Evolutionary conservation across 2,329 filamentous ascomycete genomes (phyloP).

Genomic region (Ceratocystis colombiana): DNA sequence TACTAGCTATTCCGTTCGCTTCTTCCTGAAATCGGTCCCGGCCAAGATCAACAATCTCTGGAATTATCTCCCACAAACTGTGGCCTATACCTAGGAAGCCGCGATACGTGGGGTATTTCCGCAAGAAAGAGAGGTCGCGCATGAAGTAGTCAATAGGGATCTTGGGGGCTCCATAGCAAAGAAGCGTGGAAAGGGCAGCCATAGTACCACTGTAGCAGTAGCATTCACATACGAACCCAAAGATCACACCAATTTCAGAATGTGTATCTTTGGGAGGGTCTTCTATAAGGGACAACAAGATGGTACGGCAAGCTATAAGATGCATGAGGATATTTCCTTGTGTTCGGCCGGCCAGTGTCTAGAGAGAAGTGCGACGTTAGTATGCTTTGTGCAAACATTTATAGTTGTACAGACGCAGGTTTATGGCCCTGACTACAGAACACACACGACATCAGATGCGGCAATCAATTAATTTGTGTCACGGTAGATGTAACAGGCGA

Average conservation of each 20-base stretch:
- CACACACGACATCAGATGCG: too few relatives aligned
- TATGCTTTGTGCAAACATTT: neutral
- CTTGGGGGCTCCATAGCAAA: conserved; percentile 9
- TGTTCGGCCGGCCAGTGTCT: conserved; percentile 21
- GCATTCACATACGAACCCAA: conserved; percentile 24
- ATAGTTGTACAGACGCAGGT: neutral
- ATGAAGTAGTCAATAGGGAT: conserved; percentile 23
- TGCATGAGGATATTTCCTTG: conserved; percentile 23
- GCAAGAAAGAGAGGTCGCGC: conserved; percentile 20
- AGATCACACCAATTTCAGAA: conserved; percentile 19
- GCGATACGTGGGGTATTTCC: conserved; percentile 16
- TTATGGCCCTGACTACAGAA: too few relatives aligned
- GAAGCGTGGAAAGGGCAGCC: conserved; percentile 17
- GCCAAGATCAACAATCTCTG: conserved; percentile 22
- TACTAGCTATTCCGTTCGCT: conserved; percentile 10
- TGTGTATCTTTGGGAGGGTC: neutral
- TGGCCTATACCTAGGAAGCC: conserved; percentile 21
- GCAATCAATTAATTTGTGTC: too few relatives aligned
- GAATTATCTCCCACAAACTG: conserved; percentile 22
- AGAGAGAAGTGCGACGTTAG: neutral
- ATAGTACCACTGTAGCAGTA: conserved; percentile 20
- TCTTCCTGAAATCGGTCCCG: conserved; percentile 20
- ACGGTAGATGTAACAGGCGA: too few relatives aligned
- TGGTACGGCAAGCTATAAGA: conserved; percentile 21
- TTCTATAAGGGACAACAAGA: conserved; percentile 11